Evolutionary conservation across 2,329 filamentous ascomycete genomes (phyloP), one percentile per base, ranked within the genome.

Genomic region (Elsinoe necatrix): DNA sequence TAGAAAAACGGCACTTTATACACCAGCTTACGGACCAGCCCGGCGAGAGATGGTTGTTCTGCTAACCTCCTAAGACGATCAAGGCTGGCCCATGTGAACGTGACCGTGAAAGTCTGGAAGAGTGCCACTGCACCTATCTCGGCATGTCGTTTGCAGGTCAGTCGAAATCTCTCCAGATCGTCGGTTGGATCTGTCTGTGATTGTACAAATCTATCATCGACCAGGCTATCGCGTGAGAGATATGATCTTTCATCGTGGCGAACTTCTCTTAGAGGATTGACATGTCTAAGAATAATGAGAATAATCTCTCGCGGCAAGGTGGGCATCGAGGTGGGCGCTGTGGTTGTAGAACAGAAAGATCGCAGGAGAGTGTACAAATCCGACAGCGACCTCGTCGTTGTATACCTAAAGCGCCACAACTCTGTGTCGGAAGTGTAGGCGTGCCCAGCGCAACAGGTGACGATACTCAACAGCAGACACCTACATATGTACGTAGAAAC

Each of bases 1-100:
- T 80, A 81, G 65, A 82, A 81, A 63, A 77, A 80, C 3, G 79
- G 79, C 56, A 82, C 77, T 68, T 82, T 74, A 66, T 82, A 82
- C 60, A 77, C 80, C 66, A 82, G 80, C 63, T 81, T 80, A 64
- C 77, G 79, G 58, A 82, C 80, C 64, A 79, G 73, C 55, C 70
- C 67, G 14, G 78, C 75, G 18, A 82, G 70, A 65, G 78, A 74
- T 16, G 71, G 69, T 61, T 75, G 73, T 50, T 69, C 68, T 29
- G 77, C 73, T 58, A 82, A 74, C 37, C 71, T 70, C 55, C 77
- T 73, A 47, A 82, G 66, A 34, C 73, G 72, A 51, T 71, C 65
- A 54, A 82, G 74, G 27, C 77, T 78, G 56, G 71, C 71, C 42
- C 68, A 65, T 25, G 76, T 75, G 65, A 80, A 79, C 50, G 78